Conservation (phyloP, 75 land plant genomes). For the Azolla pinnata region DNA sequence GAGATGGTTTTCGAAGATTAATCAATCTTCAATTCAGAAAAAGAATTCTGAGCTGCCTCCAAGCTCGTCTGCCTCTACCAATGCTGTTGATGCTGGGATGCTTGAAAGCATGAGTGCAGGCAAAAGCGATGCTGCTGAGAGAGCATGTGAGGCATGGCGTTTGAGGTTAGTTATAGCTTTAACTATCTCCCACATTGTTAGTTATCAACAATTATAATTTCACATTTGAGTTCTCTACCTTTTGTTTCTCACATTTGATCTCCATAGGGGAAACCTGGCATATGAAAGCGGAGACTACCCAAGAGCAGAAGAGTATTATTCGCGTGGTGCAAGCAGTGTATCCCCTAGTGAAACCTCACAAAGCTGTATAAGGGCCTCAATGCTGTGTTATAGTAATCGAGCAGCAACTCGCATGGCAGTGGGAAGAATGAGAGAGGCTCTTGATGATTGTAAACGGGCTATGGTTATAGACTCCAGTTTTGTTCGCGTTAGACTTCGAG, state of each 20-base stretch:
- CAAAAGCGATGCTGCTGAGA: constrained; percentile 42
- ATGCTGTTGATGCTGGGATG: too few relatives aligned
- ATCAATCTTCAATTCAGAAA: too few relatives aligned
- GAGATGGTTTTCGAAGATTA: too few relatives aligned
- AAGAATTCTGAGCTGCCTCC: too few relatives aligned
- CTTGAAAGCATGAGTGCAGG: constrained; percentile 16
- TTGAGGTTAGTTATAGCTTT: constrained; percentile 59
- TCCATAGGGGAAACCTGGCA: constrained; percentile 85
- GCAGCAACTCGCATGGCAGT: constrained; percentile 90
- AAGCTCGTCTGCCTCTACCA: too few relatives aligned
- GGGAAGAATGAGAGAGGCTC: constrained; percentile 87
- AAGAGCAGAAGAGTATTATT: constrained; percentile 91
- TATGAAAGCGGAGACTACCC: constrained; percentile 64
- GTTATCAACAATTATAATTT: neutral
- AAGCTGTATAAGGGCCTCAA: constrained; percentile 62
- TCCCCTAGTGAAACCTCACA: constrained; percentile 58
- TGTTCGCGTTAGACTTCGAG: constrained; percentile 65
- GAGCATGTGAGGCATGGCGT: constrained; percentile 93
- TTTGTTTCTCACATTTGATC: neutral
- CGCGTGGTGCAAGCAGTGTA: constrained; percentile 67
- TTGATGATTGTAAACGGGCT: constrained; percentile 74
- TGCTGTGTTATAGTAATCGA: constrained; percentile 97
- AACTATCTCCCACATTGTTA: too few relatives aligned
- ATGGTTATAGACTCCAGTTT: constrained; percentile 76
- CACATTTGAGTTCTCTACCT: neutral